Conservation (phyloP, 2,329 filamentous ascomycete genomes). For the Epichloe gansuensis region DNA sequence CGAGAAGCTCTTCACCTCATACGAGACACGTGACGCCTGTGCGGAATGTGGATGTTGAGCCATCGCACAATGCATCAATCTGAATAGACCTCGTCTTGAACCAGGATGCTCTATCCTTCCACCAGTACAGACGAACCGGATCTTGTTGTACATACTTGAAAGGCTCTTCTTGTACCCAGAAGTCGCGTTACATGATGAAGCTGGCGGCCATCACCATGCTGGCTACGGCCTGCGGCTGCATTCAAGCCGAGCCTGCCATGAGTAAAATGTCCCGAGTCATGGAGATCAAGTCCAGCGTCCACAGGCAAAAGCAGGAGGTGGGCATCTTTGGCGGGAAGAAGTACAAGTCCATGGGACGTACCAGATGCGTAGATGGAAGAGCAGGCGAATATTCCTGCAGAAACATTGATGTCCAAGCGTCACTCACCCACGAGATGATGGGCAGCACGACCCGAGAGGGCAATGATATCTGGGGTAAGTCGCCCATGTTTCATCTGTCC, state of each 20-base stretch:
- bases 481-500: too few species aligned
- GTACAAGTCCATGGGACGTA: neutral
- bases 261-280: neutral
- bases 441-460: slow-evolving; percentile 22
- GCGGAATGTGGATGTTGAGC: neutral
- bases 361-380: neutral
- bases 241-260: neutral
- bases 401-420: slow-evolving; percentile 25
- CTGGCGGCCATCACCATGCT: neutral
- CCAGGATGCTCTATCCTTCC: neutral
- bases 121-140: too few species aligned
- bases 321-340: neutral
- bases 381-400: slow-evolving; percentile 20
- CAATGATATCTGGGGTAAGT: slow-evolving; percentile 22
- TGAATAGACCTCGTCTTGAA: neutral
- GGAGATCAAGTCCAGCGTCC: neutral
- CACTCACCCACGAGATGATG: slow-evolving; percentile 24
- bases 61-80: neutral
- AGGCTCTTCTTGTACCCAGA: neutral
- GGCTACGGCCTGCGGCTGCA: neutral
- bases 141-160: neutral
- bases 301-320: neutral
- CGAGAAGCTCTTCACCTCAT: neutral
- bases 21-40: neutral
- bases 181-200: neutral